phyloP scores from a whole-genome alignment of 345 rosid species.

The Eutrema yunnanense region DNA sequence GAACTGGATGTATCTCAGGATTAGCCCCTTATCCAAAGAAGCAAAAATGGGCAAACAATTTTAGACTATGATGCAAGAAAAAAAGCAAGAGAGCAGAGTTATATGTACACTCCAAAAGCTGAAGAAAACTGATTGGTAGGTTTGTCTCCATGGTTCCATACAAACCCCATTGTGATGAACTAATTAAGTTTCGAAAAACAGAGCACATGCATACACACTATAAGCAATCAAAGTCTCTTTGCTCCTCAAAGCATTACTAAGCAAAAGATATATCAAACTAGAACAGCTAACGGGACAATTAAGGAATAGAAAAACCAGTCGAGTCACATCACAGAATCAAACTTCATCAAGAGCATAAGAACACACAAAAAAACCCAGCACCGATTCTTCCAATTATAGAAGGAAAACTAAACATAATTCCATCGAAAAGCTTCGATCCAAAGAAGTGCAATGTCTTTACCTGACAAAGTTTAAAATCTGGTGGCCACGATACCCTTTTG shows the following conservation, averaged over 20 bases:
- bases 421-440: neutral
- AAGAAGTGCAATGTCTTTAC: constrained; percentile 41
- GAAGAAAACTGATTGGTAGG: neutral
- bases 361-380: neutral
- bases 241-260: neutral
- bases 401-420: neutral
- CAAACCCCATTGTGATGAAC: neutral
- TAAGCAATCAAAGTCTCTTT: neutral
- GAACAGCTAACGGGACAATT: neutral
- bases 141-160: neutral
- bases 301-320: neutral
- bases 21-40: constrained; percentile 28
- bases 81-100: neutral
- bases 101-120: constrained; percentile 2
- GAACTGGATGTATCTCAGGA: constrained; percentile 28
- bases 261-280: neutral
- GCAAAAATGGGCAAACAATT: constrained; percentile 16
- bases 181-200: neutral
- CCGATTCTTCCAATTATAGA: neutral
- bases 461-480: constrained; percentile 97
- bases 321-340: neutral
- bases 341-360: neutral
- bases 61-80: constrained; percentile 12
- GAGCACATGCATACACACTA: neutral
- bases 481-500: constrained; percentile 86